Conservation (phyloP, 1,284 basidiomycete species). For the Termitomyces sp. region DNA sequence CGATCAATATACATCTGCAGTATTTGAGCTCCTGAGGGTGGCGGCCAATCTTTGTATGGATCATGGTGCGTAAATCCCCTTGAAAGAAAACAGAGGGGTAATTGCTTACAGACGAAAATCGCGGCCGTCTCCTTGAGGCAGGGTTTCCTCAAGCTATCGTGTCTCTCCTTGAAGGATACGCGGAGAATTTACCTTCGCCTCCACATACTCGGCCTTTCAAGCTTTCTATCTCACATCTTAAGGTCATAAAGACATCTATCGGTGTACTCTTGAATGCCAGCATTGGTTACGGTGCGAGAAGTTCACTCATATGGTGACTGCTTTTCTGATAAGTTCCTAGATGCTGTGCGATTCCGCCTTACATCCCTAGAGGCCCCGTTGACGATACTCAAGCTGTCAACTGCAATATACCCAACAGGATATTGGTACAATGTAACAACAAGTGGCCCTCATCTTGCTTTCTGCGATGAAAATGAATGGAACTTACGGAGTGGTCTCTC, state of each 20-base stretch:
- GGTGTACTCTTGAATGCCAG: constrained; percentile 79
- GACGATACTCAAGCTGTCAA: constrained; percentile 64
- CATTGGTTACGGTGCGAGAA: constrained; percentile 62
- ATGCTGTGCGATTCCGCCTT: constrained; percentile 63
- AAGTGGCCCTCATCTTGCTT: constrained; percentile 4
- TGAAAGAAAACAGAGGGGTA: background rate
- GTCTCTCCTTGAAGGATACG: constrained; percentile 64
- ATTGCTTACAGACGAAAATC: constrained; percentile 48
- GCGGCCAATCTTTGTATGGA: constrained; percentile 79
- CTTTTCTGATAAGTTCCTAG: constrained; percentile 31
- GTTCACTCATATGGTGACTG: background rate
- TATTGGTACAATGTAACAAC: constrained; percentile 42
- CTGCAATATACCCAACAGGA: constrained; percentile 65
- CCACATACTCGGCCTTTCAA: constrained; percentile 38
- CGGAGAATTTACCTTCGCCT: constrained; percentile 43
- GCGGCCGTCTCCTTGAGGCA: constrained; percentile 62
- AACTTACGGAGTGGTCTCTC: constrained; percentile 57
- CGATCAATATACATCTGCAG: constrained; percentile 38
- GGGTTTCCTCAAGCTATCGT: constrained; percentile 63
- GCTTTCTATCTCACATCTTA: constrained; percentile 58
- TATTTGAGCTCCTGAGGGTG: constrained; percentile 67
- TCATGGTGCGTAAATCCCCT: constrained; percentile 43
- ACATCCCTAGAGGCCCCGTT: constrained; percentile 60
- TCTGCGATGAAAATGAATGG: constrained; percentile 53
- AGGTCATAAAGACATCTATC: constrained; percentile 70